Percentiles rank a stretch among this genome's conserved stretches.
Evolutionary conservation across 768 basidiomycete species (phyloP).

Genomic region (Zangia roseola): DNA sequence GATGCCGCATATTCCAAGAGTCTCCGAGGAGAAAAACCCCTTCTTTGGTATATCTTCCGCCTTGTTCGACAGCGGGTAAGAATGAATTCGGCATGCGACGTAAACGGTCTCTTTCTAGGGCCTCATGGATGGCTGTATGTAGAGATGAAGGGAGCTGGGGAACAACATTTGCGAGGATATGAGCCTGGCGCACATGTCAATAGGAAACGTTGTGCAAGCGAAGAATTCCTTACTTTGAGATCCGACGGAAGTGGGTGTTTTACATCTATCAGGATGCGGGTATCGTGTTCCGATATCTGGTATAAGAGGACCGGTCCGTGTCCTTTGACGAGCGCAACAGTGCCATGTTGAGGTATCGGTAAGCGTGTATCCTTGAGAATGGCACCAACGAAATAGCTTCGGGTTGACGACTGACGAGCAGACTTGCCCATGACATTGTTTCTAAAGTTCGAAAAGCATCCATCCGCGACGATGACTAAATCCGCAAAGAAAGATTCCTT

Average conservation of each 20-base stretch:
- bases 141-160: conserved; percentile 80
- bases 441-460: conserved; percentile 94
- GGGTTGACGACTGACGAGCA: conserved; percentile 50
- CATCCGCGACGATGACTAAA: conserved; percentile 88
- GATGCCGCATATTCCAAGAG: conserved; percentile 99
- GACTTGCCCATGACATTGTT: conserved; percentile 56
- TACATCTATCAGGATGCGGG: conserved; percentile 91
- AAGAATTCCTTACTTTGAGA: conserved; percentile 54
- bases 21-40: conserved; percentile 89
- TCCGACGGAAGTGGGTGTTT: conserved; percentile 80
- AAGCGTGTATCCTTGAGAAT: conserved; percentile 74
- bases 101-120: conserved; percentile 77
- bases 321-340: conserved; percentile 76
- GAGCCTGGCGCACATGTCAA: conserved; percentile 39
- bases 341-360: conserved; percentile 78
- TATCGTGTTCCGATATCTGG: conserved; percentile 86
- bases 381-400: conserved; percentile 82
- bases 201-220: background rate
- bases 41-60: conserved; percentile 45
- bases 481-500: conserved; percentile 66
- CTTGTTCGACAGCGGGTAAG: conserved; percentile 77
- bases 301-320: conserved; percentile 90
- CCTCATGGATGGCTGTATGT: conserved; percentile 59
- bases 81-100: conserved; percentile 96
- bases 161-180: conserved; percentile 70